These are phyloP conservation scores for Chrysoporthe austroafricana DNA, from an alignment of 2,329 filamentous ascomycete genomes.

Conservation along the genomic window DNA sequence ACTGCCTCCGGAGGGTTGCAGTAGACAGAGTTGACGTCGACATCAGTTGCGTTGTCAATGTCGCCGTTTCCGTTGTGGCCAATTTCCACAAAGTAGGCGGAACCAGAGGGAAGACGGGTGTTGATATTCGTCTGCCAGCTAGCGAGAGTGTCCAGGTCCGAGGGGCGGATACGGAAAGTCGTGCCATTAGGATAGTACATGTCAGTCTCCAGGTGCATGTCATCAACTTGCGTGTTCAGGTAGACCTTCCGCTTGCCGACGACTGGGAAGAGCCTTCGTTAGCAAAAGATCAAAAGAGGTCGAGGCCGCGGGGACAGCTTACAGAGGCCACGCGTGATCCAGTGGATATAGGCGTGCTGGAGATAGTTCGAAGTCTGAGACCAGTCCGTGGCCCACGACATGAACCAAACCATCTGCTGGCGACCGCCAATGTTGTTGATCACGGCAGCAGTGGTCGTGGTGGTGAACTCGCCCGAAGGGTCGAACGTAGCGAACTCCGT, in stretches of 20 bases:
- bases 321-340: slow-evolving; percentile 61
- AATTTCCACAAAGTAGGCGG: slow-evolving; percentile 56
- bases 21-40: slow-evolving; percentile 46
- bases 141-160: slow-evolving; percentile 51
- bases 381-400: slow-evolving; percentile 51
- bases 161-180: slow-evolving; percentile 52
- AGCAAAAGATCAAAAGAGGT: slow-evolving; percentile 30
- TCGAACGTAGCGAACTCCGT: slow-evolving; percentile 58
- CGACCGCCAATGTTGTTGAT: slow-evolving; percentile 61
- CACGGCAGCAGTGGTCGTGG: slow-evolving; percentile 55
- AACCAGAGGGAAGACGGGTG: slow-evolving; percentile 54
- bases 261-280: slow-evolving; percentile 32
- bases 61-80: slow-evolving; percentile 54
- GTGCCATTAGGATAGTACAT: slow-evolving; percentile 52
- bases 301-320: slow-evolving; percentile 29
- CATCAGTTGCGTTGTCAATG: slow-evolving; percentile 57
- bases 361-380: slow-evolving; percentile 57
- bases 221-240: slow-evolving; percentile 62
- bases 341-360: slow-evolving; percentile 66
- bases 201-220: slow-evolving; percentile 60
- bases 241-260: slow-evolving; percentile 59
- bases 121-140: slow-evolving; percentile 48
- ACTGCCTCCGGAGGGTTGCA: slow-evolving; percentile 48
- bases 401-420: slow-evolving; percentile 67
- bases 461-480: slow-evolving; percentile 44